Conservation (phyloP, 805 yeast genomes). For the Monosporozyma siamensis region DNA sequence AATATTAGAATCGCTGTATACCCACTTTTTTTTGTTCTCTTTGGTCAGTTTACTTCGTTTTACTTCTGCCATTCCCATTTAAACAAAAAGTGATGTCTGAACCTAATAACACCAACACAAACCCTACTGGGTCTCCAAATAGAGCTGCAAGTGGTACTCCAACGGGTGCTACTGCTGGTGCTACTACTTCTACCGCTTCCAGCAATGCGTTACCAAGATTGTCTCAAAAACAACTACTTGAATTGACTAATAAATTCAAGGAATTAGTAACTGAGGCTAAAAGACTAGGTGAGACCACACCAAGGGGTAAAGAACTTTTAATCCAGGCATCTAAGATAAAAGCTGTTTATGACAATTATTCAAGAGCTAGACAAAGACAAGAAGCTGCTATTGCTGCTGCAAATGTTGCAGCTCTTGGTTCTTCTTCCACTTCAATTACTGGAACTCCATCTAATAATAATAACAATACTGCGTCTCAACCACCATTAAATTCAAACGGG, state of each 20-base stretch:
- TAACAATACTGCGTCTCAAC: conserved; percentile 7
- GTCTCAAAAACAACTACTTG: conserved; percentile 34
- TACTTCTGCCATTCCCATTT: no score
- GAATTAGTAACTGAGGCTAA: conserved; percentile 54
- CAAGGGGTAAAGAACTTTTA: conserved; percentile 53
- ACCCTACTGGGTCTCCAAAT: not conserved
- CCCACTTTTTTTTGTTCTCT: no score
- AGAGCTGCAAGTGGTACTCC: not conserved
- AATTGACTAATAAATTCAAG: conserved; percentile 50
- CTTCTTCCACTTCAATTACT: no score
- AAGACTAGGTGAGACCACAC: conserved; percentile 49
- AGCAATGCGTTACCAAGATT: conserved; percentile 1
- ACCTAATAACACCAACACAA: not conserved
- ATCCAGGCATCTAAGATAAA: conserved; percentile 56
- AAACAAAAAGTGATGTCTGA: no score
- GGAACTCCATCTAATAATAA: no score
- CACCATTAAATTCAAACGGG: conserved; percentile 5
- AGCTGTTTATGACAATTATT: conserved; percentile 47
- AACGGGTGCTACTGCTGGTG: not conserved
- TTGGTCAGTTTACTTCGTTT: no score
- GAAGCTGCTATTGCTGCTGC: conserved; percentile 14
- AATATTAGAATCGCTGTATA: no score
- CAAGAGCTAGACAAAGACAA: conserved; percentile 30
- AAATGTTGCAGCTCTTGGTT: conserved; percentile 8
- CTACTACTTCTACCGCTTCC: not conserved